phyloP scores from a whole-genome alignment of 768 basidiomycete genomes.

The Podaxis sp. region DNA sequence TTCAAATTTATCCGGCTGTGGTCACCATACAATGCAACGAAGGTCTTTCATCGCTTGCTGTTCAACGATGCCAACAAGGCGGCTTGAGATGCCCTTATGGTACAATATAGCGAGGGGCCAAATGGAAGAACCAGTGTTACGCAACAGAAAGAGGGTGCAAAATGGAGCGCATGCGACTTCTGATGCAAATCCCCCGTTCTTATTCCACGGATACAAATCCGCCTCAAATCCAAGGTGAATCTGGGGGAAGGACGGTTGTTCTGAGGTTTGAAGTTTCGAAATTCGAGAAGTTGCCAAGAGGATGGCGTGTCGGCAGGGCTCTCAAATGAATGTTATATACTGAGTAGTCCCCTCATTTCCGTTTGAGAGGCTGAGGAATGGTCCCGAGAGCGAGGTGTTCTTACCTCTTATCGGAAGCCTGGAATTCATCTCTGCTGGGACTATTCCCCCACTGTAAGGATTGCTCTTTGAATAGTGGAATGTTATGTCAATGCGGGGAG shows the following conservation, averaged over 20 bases:
- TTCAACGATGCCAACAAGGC: too few relatives aligned
- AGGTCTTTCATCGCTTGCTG: too few relatives aligned
- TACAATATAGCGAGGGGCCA: too few relatives aligned
- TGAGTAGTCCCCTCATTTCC: background rate
- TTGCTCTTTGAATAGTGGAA: background rate
- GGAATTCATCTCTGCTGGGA: background rate
- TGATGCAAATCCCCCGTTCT: background rate
- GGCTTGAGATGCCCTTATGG: too few relatives aligned
- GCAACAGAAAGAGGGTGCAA: background rate
- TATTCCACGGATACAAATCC: background rate
- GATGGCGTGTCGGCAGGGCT: background rate
- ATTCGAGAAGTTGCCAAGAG: background rate
- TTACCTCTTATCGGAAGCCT: background rate
- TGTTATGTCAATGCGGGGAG: background rate
- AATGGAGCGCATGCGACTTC: background rate
- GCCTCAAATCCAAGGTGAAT: background rate
- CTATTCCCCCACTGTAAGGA: background rate
- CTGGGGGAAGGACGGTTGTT: background rate
- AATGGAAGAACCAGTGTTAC: background rate
- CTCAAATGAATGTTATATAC: background rate
- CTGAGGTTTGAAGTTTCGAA: background rate
- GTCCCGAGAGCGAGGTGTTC: background rate
- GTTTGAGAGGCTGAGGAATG: background rate
- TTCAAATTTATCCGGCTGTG: too few relatives aligned
- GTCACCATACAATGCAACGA: too few relatives aligned